Conservation (phyloP, 352 stramenopile genomes). For the Phytophthora cryptogea region DNA sequence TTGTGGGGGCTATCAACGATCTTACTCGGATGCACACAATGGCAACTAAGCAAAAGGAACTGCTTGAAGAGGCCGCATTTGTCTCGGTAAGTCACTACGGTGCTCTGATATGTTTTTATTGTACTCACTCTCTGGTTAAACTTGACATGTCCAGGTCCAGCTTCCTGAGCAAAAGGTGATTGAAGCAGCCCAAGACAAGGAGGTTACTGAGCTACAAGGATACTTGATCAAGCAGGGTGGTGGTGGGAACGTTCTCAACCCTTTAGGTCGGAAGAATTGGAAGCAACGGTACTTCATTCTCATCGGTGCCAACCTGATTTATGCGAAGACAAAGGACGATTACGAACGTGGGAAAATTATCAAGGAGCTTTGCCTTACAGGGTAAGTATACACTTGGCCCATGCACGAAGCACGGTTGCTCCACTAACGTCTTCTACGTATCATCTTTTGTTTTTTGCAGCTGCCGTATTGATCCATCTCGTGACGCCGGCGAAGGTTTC, state of each 20-base stretch:
- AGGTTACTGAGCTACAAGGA: constrained; percentile 69
- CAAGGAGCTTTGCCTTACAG: constrained; percentile 81
- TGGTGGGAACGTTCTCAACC: constrained; percentile 77
- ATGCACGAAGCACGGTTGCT: too few relatives aligned
- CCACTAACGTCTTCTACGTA: constrained; percentile 1
- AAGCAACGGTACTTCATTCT: constrained; percentile 91
- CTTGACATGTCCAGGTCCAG: constrained; percentile 48
- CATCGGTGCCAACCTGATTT: constrained; percentile 67
- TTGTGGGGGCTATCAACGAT: constrained; percentile 70
- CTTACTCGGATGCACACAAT: constrained; percentile 69
- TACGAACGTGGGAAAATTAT: constrained; percentile 88
- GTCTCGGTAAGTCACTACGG: constrained; percentile 49
- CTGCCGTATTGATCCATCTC: constrained; percentile 72
- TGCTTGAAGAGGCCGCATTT: constrained; percentile 81
- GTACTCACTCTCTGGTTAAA: neutral
- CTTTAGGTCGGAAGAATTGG: constrained; percentile 84
- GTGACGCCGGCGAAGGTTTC: constrained; percentile 82
- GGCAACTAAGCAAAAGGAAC: constrained; percentile 65
- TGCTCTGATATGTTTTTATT: neutral
- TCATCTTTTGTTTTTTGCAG: constrained; percentile 19
- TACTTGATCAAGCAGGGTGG: constrained; percentile 89
- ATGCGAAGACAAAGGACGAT: constrained; percentile 87
- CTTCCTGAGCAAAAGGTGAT: constrained; percentile 81
- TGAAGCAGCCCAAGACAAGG: constrained; percentile 71
- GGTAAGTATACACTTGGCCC: constrained; percentile 35